A percentile compares a stretch with the other conserved stretches of the same genome.
Evolutionary conservation across 2,329 filamentous ascomycete species (phyloP).

Genomic region (Alternaria solani): DNA sequence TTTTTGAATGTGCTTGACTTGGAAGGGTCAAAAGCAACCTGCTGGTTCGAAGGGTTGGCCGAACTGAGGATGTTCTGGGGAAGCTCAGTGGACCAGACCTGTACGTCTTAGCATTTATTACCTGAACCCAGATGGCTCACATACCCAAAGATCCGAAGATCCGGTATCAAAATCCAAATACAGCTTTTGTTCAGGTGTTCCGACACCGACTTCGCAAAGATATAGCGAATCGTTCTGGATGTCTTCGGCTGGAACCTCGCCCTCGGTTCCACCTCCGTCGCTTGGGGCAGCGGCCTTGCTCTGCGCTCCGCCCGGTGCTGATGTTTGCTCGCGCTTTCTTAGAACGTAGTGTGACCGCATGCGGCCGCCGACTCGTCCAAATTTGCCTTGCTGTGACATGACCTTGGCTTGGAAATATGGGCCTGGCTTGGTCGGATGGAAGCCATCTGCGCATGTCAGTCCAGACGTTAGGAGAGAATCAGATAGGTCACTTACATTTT

Average conservation of each 20-base stretch:
- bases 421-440: constrained; percentile 36
- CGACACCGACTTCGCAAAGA: constrained; percentile 65
- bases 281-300: constrained; percentile 8
- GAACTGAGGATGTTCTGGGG: constrained; percentile 44
- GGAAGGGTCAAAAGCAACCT: constrained; percentile 62
- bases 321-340: constrained; percentile 21
- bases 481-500: constrained; percentile 17
- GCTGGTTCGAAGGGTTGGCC: constrained; percentile 58
- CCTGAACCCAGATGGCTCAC: not conserved
- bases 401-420: constrained; percentile 35
- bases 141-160: constrained; percentile 68
- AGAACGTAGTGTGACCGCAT: constrained; percentile 32
- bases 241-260: constrained; percentile 32
- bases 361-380: constrained; percentile 30
- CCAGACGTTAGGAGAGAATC: not conserved
- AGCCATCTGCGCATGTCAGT: constrained; percentile 26
- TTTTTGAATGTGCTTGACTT: constrained; percentile 46
- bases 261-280: constrained; percentile 4
- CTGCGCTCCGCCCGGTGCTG: constrained; percentile 1
- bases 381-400: constrained; percentile 31
- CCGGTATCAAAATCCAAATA: constrained; percentile 75
- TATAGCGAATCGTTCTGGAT: constrained; percentile 45
- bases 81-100: constrained; percentile 38
- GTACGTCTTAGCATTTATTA: not conserved
- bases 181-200: constrained; percentile 62